Base-by-base conservation (phyloP, 139 green algal species). In the Spirogloea muscicola region DNA sequence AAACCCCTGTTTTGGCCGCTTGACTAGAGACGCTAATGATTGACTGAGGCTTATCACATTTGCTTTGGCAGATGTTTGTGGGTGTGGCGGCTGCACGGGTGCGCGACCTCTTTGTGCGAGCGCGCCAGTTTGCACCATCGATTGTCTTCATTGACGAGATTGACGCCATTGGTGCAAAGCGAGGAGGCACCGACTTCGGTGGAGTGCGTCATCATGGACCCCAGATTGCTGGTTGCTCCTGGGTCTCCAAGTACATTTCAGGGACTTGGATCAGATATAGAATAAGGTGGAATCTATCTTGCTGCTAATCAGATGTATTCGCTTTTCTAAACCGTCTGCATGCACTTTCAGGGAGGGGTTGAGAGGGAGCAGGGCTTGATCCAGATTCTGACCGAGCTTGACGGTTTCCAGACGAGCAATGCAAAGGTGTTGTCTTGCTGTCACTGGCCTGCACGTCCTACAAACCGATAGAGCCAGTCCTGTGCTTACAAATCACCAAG, bases 121-220 rank as follows among this genome's bases (percentile, higher is more conserved):
- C 93, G 1, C 86, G 91, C 44, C 90, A 92, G 83, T 57, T 66
- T 21, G 77, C 88, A 3, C 89, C 92, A 21, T 91, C 85, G 57
- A 91, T 98, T 27, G 87, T 98, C 37, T 98, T 98, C 82, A 95
- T 98, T 49, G 94, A 98, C 70, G 94, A 98, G 81, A 90, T 98
- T 38, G 94, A 98, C 71, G 92, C 94, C 0, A 77, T 98, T 18
- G 93, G 92, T 2, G 36, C 57, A 62, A 65, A 86, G 77, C 36
- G 80, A 77, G 76, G 64, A 3, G 34, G 29, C 27, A 41, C 57
- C 33, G 46, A 13, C 27, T 57, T 49, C 4, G 58, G 44, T 60
- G 51, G 51, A 18, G 51, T 61, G 51, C 29, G 51, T 29, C 51
- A 21, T 29, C n/a, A n/a, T n/a, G n/a, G n/a, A n/a, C n/a, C n/a